Percentiles rank a stretch among this genome's conserved stretches.
Evolutionary conservation across 2,329 filamentous ascomycete genomes (phyloP).

Genomic region (Phyllosticta capitalensis): DNA sequence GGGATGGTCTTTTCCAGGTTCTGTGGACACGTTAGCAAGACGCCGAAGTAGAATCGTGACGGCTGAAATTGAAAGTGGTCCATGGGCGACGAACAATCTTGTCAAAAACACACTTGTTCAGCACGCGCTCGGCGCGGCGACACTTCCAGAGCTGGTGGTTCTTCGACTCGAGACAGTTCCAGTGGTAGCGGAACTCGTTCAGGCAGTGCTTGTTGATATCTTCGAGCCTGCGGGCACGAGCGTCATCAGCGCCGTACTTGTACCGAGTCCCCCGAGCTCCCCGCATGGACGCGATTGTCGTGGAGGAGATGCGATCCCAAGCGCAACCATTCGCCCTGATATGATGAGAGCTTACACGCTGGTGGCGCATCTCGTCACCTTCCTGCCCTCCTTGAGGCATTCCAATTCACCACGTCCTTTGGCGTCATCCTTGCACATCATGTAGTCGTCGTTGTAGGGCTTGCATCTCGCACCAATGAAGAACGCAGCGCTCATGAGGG

Average conservation of each 20-base stretch:
- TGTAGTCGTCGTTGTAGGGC: slow-evolving; percentile 96
- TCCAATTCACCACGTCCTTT: slow-evolving; percentile 85
- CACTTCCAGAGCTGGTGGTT: slow-evolving; percentile 98
- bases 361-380: slow-evolving; percentile 90
- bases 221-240: slow-evolving; percentile 53
- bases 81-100: slow-evolving; percentile 63
- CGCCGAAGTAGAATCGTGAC: background rate
- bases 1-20: slow-evolving; percentile 45
- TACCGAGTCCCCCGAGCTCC: background rate
- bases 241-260: slow-evolving; percentile 1
- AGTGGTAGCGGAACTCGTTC: slow-evolving; percentile 83
- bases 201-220: slow-evolving; percentile 96
- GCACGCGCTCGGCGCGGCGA: slow-evolving; percentile 72
- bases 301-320: background rate
- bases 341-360: slow-evolving; percentile 59
- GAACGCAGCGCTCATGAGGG: slow-evolving; percentile 82
- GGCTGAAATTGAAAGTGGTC: background rate
- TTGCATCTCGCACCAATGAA: slow-evolving; percentile 96
- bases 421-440: slow-evolving; percentile 97
- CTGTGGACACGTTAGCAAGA: slow-evolving; percentile 19
- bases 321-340: background rate
- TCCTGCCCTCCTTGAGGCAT: slow-evolving; percentile 91
- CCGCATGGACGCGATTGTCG: background rate
- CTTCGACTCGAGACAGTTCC: slow-evolving; percentile 91
- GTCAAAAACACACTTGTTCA: slow-evolving; percentile 93